Evolutionary conservation across 1,284 basidiomycete genomes (phyloP), one percentile per base, ranked within the genome.

Genomic region (Cryptococcus sp.): DNA sequence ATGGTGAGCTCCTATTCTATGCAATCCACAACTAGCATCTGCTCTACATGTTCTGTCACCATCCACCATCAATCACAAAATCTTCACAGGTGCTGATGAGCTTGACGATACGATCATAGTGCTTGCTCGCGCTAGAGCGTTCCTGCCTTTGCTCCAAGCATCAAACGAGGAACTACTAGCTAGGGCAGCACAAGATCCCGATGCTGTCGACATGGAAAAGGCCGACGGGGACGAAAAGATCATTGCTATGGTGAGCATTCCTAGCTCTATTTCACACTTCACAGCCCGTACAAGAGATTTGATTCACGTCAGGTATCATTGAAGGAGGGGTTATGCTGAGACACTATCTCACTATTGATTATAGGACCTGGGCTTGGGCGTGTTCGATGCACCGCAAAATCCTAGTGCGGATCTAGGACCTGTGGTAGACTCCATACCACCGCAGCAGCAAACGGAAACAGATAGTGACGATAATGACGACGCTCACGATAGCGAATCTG

Each of bases 331-430:
- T 45, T 7, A 22, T 19, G n/a, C 8, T 34, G 20, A 25, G n/a
- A 26, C 37, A 34, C 22, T 34, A 44, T 15, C n/a, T n/a, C 37
- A 23, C 15, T 38, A 15, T 2, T 10, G 34, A n/a, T 19, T 46
- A 23, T 40, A 72, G 70, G 73, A 77, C 52, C 63, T 77, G 6
- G 70, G 69, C 17, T 50, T 77, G 23, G 75, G 75, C 15, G 73
- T 77, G 11, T 75, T 71, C 45, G 72, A 75, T 39, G 71, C 70
- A 7, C 55, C 54, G 6, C 25, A 59, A n/a, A 57, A 58, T 6
- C 19, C 61, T 6, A 62, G 52, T 19, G 65, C 57, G 3, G 62
- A 65, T 50, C 45, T 72, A 20, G 69, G 69, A 6, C 73, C 73
- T 0, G 63, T 66, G 11, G 53, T 73, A 16, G 61, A 66, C 37